Evolutionary conservation across 129 eudicot genomes (phyloP).

Genomic region (Centella asiatica): DNA sequence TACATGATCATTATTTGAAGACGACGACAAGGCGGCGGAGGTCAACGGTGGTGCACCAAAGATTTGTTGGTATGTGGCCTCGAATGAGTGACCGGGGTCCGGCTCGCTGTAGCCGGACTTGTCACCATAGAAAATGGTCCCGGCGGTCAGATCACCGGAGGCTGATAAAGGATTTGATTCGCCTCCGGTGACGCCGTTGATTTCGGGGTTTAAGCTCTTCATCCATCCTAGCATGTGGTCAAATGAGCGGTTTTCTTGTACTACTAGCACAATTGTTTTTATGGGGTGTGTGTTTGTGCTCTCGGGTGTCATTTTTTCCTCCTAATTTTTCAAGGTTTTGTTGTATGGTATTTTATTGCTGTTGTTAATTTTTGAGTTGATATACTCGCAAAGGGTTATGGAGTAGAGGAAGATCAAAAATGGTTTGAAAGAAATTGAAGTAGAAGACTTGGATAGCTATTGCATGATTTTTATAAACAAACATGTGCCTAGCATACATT

Average conservation of each 20-base stretch:
- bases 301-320: conserved; percentile 8
- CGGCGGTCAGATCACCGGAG: conserved; percentile 23
- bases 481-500: background rate
- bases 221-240: conserved; percentile 64
- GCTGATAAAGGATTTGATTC: conserved; percentile 49
- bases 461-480: background rate
- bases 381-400: background rate
- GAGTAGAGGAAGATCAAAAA: background rate
- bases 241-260: conserved; percentile 64
- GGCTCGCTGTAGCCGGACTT: conserved; percentile 58
- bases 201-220: conserved; percentile 49
- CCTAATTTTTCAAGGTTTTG: background rate
- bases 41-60: conserved; percentile 51
- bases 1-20: background rate
- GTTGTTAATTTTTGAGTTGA: background rate
- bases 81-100: conserved; percentile 89
- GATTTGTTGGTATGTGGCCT: conserved; percentile 63
- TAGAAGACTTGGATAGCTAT: background rate
- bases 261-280: conserved; percentile 48
- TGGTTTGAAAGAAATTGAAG: background rate
- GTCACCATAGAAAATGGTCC: conserved; percentile 41
- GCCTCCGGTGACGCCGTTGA: conserved; percentile 42
- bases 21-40: background rate
- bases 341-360: background rate
- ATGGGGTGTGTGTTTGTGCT: conserved; percentile 24